Conservation (phyloP, 495 filamentous ascomycete species). For the Chaetomidium leptoderma region DNA sequence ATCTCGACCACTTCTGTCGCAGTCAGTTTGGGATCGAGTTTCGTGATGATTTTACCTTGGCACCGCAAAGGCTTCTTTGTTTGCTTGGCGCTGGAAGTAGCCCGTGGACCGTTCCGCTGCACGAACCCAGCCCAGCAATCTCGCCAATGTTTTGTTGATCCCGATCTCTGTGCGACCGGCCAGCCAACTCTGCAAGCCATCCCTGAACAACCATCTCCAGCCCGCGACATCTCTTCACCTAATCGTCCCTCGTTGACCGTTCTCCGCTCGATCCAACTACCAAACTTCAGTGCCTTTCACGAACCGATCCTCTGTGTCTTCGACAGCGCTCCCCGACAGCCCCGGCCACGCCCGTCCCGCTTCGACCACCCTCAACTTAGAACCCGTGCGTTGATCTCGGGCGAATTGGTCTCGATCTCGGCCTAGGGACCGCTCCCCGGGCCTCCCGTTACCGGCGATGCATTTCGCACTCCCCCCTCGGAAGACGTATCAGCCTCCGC, state of each 20-base stretch:
- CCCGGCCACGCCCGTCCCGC: neutral
- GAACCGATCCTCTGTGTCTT: neutral
- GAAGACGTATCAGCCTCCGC: slow-evolving; percentile 68
- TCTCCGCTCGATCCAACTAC: neutral
- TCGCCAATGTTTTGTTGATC: neutral
- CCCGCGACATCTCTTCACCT: neutral
- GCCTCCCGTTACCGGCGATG: slow-evolving; percentile 50
- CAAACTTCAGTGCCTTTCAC: neutral
- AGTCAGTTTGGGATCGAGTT: neutral
- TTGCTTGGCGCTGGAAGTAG: neutral
- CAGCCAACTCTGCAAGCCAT: neutral
- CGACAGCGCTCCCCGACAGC: neutral
- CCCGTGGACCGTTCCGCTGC: neutral
- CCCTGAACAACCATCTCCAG: neutral
- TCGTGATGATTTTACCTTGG: neutral
- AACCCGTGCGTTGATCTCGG: neutral
- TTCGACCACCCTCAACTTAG: neutral
- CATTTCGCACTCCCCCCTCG: slow-evolving; percentile 88
- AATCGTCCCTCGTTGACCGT: neutral
- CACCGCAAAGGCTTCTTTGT: neutral
- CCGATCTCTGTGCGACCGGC: neutral
- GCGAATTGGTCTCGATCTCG: neutral
- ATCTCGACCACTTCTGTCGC: neutral
- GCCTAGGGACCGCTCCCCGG: slow-evolving; percentile 13
- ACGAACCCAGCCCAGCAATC: neutral